Conservation (phyloP, 345 rosid genomes). For the Sonneratia caseolaris region DNA sequence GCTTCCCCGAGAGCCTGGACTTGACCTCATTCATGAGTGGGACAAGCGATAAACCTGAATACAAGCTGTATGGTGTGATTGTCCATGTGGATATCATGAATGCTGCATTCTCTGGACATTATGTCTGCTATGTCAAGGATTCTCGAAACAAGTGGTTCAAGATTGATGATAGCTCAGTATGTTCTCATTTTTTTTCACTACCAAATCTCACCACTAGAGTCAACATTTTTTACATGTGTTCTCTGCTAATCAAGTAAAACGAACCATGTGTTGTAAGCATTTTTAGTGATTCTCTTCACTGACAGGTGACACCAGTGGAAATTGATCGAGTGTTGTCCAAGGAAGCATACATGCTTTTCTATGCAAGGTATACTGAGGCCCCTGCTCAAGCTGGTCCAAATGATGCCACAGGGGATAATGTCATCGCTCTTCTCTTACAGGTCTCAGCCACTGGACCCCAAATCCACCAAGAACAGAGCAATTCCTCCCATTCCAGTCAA, state of each 20-base stretch:
- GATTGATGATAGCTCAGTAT: constrained; percentile 68
- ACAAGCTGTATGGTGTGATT: constrained; percentile 78
- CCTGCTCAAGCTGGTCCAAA: no score
- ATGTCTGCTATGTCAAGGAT: constrained; percentile 73
- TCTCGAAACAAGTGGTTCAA: constrained; percentile 59
- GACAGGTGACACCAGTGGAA: constrained; percentile 53
- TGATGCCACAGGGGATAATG: neutral
- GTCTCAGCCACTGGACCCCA: constrained; percentile 45
- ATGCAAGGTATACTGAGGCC: constrained; percentile 48
- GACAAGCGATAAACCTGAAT: constrained; percentile 35
- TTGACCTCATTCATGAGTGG: constrained; percentile 66
- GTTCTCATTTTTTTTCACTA: constrained; percentile 5
- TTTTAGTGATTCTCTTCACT: neutral
- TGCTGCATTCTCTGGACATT: constrained; percentile 78
- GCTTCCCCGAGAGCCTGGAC: constrained; percentile 68
- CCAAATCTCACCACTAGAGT: neutral
- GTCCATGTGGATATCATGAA: constrained; percentile 75
- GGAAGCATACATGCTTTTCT: constrained; percentile 88
- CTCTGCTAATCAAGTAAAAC: neutral
- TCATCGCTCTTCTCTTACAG: constrained; percentile 17
- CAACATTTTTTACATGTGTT: neutral
- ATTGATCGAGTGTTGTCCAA: constrained; percentile 49
- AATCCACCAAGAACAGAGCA: constrained; percentile 19
- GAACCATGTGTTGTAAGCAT: no score
- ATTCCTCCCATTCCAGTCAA: constrained; percentile 24